Conservation (phyloP, 225 moss, liverwort and hornwort genomes). For the Straminergon stramineum region DNA sequence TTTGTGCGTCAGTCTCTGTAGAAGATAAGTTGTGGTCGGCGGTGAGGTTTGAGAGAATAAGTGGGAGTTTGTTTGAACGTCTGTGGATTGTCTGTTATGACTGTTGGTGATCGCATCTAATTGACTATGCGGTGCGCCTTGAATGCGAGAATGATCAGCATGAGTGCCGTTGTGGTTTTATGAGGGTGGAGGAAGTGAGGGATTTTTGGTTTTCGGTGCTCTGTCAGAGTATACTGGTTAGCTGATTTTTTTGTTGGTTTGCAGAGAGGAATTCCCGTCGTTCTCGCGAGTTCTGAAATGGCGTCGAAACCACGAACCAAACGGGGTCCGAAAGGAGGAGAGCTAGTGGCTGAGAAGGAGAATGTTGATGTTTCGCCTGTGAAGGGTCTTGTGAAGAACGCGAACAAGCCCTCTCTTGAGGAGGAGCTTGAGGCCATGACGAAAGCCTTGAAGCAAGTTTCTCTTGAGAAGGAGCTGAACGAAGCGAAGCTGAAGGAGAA, state of each 20-base stretch:
- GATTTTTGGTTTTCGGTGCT: not conserved
- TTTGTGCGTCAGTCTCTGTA: too few species aligned
- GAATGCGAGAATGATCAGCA: not conserved
- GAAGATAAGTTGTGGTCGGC: not conserved
- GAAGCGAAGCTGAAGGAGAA: conserved; percentile 60
- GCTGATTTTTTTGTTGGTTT: not conserved
- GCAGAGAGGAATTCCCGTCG: not conserved
- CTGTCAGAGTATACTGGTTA: not conserved
- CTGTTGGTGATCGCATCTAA: not conserved
- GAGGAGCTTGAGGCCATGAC: conserved; percentile 75
- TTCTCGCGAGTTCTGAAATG: conserved; percentile 2
- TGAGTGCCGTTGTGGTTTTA: not conserved
- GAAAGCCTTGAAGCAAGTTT: conserved; percentile 51
- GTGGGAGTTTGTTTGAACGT: not conserved
- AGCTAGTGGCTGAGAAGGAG: conserved; percentile 35
- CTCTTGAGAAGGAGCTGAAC: conserved; percentile 69
- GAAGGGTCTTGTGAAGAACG: not conserved
- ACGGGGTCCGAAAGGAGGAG: conserved; percentile 7
- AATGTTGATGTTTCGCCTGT: conserved; percentile 23
- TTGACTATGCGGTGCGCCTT: not conserved
- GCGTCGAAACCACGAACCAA: conserved; percentile 16
- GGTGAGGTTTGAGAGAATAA: not conserved
- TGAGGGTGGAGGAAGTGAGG: not conserved
- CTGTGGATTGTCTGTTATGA: not conserved
- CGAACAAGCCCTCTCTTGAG: conserved; percentile 16